Conservation (phyloP, 148 eudicot species). For the Arbutus unedo region DNA sequence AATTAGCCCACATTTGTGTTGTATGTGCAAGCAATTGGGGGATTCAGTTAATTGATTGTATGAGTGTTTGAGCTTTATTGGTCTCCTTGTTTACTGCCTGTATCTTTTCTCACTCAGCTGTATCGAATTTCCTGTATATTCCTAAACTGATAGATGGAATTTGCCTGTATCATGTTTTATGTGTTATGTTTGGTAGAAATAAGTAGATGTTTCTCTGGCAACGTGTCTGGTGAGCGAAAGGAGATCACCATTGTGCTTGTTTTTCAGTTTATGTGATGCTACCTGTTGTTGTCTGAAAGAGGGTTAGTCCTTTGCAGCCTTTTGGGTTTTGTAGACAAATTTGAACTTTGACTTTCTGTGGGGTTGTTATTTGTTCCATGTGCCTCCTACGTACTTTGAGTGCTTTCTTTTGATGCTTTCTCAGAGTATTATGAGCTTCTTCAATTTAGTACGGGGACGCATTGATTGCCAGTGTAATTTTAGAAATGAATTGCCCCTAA, state of each 20-base stretch:
- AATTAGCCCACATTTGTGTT: background rate
- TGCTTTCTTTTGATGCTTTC: background rate
- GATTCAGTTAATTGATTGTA: background rate
- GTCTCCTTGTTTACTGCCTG: background rate
- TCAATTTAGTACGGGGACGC: background rate
- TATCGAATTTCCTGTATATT: background rate
- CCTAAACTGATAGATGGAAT: background rate
- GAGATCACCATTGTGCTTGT: background rate
- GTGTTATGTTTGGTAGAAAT: background rate
- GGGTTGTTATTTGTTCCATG: background rate
- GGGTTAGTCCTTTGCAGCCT: background rate
- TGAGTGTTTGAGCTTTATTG: background rate
- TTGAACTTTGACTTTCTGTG: background rate
- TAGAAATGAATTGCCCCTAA: background rate
- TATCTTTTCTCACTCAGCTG: background rate
- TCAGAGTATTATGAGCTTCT: background rate
- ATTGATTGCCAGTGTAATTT: background rate
- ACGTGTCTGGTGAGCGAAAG: background rate
- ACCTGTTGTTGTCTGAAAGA: background rate
- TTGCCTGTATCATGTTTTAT: background rate
- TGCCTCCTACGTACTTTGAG: background rate
- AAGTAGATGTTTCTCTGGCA: background rate
- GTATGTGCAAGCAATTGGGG: background rate
- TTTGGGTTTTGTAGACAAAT: background rate
- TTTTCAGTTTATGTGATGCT: conserved; percentile 1